Evolutionary conservation across 768 basidiomycete species (phyloP).

Genomic region (Mrakia blollopis): DNA sequence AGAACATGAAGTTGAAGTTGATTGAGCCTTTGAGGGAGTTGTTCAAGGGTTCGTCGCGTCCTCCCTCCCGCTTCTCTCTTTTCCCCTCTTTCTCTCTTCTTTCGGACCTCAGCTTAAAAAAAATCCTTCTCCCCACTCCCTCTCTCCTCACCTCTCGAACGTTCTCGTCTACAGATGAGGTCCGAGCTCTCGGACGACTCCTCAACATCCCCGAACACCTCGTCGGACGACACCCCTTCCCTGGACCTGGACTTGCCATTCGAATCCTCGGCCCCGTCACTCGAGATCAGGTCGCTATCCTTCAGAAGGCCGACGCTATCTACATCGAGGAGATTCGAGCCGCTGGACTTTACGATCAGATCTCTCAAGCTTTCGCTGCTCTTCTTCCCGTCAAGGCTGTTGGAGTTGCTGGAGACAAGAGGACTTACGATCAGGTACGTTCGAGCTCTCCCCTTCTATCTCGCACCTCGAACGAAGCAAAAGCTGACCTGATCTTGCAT

Average conservation of each 20-base stretch:
- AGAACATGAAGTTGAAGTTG: slow-evolving; percentile 97
- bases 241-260: slow-evolving; percentile 95
- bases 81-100: neutral
- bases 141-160: neutral
- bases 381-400: slow-evolving; percentile 93
- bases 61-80: neutral
- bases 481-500: neutral
- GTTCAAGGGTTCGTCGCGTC: slow-evolving; percentile 92
- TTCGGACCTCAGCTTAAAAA: neutral
- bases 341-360: slow-evolving; percentile 85
- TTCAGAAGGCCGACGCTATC: slow-evolving; percentile 80
- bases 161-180: slow-evolving; percentile 64
- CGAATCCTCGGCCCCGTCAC: slow-evolving; percentile 95
- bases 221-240: slow-evolving; percentile 96
- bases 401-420: slow-evolving; percentile 92
- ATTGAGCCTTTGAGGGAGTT: slow-evolving; percentile 96
- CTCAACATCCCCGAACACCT: slow-evolving; percentile 86
- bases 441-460: neutral
- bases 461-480: no score
- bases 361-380: slow-evolving; percentile 94
- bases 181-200: slow-evolving; percentile 83
- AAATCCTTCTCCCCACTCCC: neutral
- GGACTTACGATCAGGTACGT: slow-evolving; percentile 91
- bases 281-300: slow-evolving; percentile 81
- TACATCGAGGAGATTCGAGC: slow-evolving; percentile 97